phyloP scores from a whole-genome alignment of 805 yeast genomes.

The Wickerhamomyces strasburgensis region DNA sequence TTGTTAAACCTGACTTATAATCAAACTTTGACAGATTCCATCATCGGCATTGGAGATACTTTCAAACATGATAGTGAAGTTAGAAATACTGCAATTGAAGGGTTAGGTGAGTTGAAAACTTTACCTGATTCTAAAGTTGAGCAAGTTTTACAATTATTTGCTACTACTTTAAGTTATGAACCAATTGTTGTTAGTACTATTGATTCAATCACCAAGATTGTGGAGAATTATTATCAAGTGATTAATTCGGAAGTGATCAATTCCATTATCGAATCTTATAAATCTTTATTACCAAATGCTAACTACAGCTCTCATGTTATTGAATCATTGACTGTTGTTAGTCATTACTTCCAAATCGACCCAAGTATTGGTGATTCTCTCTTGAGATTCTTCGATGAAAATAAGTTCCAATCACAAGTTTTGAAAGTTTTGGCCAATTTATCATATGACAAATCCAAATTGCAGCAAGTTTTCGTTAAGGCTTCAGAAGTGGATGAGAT shows the following conservation, averaged over 20 bases:
- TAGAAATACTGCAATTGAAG: conserved; percentile 31
- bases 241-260: conserved; percentile 10
- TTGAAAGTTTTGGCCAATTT: conserved; percentile 21
- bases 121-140: conserved; percentile 19
- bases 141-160: conserved; percentile 28
- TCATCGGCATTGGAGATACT: conserved; percentile 30
- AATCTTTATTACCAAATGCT: conserved; percentile 8
- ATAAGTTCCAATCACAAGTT: conserved; percentile 19
- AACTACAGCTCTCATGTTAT: conserved; percentile 15
- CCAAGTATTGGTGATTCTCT: conserved; percentile 18
- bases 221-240: conserved; percentile 13
- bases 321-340: conserved; percentile 20
- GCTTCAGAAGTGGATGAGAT: conserved; percentile 22
- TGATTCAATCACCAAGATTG: conserved; percentile 23
- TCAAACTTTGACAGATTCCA: conserved; percentile 22
- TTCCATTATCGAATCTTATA: conserved; percentile 12
- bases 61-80: conserved; percentile 33
- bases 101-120: conserved; percentile 26
- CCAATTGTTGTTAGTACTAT: conserved; percentile 30
- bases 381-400: conserved; percentile 13
- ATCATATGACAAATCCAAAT: conserved; percentile 12
- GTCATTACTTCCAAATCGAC: conserved; percentile 17
- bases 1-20: conserved; percentile 22
- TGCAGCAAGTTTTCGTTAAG: conserved; percentile 17
- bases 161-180: conserved; percentile 31